A percentile compares a stretch with the other conserved stretches of the same genome.
Evolutionary conservation across 495 filamentous ascomycete species (phyloP).

Genomic region (Lasiosphaeriaceae sp.): DNA sequence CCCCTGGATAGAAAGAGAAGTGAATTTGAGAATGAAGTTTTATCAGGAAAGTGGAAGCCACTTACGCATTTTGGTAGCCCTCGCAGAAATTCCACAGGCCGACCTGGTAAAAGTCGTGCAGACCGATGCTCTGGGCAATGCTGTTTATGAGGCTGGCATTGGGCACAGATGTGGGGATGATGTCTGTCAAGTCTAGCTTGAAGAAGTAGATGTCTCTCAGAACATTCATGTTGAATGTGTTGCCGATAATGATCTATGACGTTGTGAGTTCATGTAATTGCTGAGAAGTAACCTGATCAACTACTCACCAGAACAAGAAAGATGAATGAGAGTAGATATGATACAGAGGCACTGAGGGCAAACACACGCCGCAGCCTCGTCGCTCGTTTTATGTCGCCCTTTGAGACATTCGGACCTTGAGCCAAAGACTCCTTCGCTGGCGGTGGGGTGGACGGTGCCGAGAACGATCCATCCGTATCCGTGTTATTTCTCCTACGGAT

Average conservation of each 20-base stretch:
- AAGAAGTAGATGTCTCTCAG: slow-evolving; percentile 74
- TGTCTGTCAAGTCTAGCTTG: slow-evolving; percentile 74
- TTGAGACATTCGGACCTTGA: background rate
- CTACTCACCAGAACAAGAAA: slow-evolving; percentile 66
- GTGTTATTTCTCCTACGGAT: slow-evolving; percentile 9
- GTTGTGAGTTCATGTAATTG: background rate
- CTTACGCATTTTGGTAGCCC: slow-evolving; percentile 62
- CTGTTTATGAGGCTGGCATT: slow-evolving; percentile 77
- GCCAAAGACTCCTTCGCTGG: background rate
- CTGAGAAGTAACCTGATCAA: background rate
- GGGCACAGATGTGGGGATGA: slow-evolving; percentile 72
- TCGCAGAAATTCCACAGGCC: slow-evolving; percentile 56
- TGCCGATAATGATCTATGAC: slow-evolving; percentile 61
- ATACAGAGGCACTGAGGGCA: slow-evolving; percentile 57
- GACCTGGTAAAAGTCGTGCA: slow-evolving; percentile 93
- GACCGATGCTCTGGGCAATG: slow-evolving; percentile 80
- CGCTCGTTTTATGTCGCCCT: slow-evolving; percentile 40
- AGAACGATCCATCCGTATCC: background rate
- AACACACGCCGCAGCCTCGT: slow-evolving; percentile 54
- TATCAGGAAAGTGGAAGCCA: slow-evolving; percentile 1
- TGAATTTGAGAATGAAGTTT: background rate
- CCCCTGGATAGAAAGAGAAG: slow-evolving; percentile 37
- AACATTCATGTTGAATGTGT: slow-evolving; percentile 55
- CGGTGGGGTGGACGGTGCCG: background rate
- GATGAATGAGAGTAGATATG: slow-evolving; percentile 68